Percentiles rank a stretch among this genome's conserved stretches.
Conservation (phyloP, 2,329 filamentous ascomycete species). For the Pseudogymnoascus sp. region DNA sequence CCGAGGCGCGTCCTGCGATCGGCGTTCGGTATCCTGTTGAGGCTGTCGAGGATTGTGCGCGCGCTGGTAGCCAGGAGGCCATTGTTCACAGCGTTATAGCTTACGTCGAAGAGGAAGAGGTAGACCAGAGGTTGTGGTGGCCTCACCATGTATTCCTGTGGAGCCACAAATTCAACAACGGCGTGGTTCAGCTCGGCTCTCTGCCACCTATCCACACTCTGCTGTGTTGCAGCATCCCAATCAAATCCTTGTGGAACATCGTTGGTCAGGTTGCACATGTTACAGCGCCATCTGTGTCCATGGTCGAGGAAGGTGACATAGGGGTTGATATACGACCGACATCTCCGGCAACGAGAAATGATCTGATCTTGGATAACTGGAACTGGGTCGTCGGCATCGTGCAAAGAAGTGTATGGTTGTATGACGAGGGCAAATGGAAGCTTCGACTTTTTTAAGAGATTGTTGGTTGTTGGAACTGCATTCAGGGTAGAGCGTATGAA, state of each 20-base stretch:
- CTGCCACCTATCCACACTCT: constrained; percentile 86
- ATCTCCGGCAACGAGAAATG: constrained; percentile 92
- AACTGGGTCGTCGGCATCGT: constrained; percentile 85
- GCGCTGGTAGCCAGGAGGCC: constrained; percentile 88
- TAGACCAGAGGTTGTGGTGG: constrained; percentile 94
- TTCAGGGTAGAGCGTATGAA: constrained; percentile 95
- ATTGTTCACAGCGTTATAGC: constrained; percentile 80
- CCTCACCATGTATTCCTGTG: constrained; percentile 98
- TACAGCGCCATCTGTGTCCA: constrained; percentile 96
- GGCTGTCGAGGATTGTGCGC: constrained; percentile 86
- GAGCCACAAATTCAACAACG: constrained; percentile 96
- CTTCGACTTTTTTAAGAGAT: constrained; percentile 91
- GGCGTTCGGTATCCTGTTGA: constrained; percentile 96
- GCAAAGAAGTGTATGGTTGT: constrained; percentile 86
- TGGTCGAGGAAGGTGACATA: constrained; percentile 96
- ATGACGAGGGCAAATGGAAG: constrained; percentile 93
- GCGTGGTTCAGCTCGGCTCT: constrained; percentile 87
- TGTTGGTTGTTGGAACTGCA: constrained; percentile 84
- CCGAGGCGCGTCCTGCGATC: constrained; percentile 87
- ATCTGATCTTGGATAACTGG: constrained; percentile 94
- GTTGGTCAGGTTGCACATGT: constrained; percentile 99
- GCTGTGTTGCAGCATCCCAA: constrained; percentile 89
- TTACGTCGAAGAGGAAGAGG: constrained; percentile 91
- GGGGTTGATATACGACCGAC: constrained; percentile 95
- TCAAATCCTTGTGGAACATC: constrained; percentile 99